These are phyloP conservation scores for Clonostachys byssicola DNA, from an alignment of 2,329 filamentous ascomycete genomes.

Conservation along the genomic window DNA sequence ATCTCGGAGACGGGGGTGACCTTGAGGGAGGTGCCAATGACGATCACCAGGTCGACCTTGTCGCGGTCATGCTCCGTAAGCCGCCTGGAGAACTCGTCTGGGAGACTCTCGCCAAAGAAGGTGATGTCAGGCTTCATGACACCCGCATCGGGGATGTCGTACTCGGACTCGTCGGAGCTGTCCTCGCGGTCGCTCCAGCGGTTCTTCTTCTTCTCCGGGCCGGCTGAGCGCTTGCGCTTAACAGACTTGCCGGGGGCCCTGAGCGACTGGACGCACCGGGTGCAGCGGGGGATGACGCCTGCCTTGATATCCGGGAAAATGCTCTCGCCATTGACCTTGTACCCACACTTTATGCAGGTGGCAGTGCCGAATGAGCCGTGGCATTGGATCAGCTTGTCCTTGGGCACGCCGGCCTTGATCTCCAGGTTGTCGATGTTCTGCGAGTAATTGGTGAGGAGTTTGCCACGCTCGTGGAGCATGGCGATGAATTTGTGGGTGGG, in stretches of 20 bases:
- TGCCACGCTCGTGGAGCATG: slow-evolving; percentile 80
- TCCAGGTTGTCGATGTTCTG: slow-evolving; percentile 99
- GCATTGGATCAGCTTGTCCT: slow-evolving; percentile 86
- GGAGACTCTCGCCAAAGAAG: slow-evolving; percentile 91
- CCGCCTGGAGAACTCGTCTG: slow-evolving; percentile 75
- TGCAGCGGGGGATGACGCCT: slow-evolving; percentile 73
- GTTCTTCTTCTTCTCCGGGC: slow-evolving; percentile 33
- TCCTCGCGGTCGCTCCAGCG: slow-evolving; percentile 23
- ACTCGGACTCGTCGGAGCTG: slow-evolving; percentile 39
- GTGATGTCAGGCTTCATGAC: slow-evolving; percentile 98
- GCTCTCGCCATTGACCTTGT: slow-evolving; percentile 67
- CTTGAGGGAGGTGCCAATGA: slow-evolving; percentile 94
- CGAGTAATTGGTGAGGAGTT: slow-evolving; percentile 94
- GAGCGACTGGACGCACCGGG: slow-evolving; percentile 59
- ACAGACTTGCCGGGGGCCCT: slow-evolving; percentile 14
- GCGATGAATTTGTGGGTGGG: slow-evolving; percentile 94
- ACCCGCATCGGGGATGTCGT: slow-evolving; percentile 60
- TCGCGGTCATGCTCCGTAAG: slow-evolving; percentile 79
- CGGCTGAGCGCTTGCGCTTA: slow-evolving; percentile 35
- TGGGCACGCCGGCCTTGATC: slow-evolving; percentile 74
- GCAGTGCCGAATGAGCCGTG: slow-evolving; percentile 95
- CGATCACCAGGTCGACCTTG: slow-evolving; percentile 82
- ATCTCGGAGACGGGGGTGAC: slow-evolving; percentile 94
- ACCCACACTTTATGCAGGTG: slow-evolving; percentile 77
- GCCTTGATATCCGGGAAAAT: slow-evolving; percentile 79